phyloP scores from a whole-genome alignment of 2,329 filamentous ascomycete genomes.

The Aspergillaceae sp. region DNA sequence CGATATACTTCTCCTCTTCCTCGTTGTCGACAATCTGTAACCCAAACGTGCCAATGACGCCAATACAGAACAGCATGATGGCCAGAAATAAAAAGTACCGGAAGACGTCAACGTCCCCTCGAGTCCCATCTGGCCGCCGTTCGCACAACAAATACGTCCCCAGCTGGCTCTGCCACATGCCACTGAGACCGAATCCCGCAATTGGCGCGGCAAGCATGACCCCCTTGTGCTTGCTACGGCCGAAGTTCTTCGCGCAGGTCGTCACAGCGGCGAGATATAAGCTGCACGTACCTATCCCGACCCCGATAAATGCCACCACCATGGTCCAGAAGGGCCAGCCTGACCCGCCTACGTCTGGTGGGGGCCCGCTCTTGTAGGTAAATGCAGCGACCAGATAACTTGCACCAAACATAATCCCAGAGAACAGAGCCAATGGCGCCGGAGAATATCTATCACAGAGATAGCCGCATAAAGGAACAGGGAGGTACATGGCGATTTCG shows the following conservation, averaged over 20 bases:
- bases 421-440: conserved; percentile 62
- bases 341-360: conserved; percentile 41
- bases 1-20: conserved; percentile 61
- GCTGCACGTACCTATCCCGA: conserved; percentile 74
- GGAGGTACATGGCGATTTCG: conserved; percentile 81
- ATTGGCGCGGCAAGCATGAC: conserved; percentile 85
- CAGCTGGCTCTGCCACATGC: conserved; percentile 91
- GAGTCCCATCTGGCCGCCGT: conserved; percentile 51
- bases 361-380: conserved; percentile 57
- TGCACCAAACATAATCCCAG: conserved; percentile 63
- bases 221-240: conserved; percentile 75
- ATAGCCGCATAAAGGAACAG: conserved; percentile 83
- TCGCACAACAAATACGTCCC: conserved; percentile 72
- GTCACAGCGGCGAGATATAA: conserved; percentile 91
- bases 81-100: conserved; percentile 82
- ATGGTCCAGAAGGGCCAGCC: conserved; percentile 72
- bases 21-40: conserved; percentile 75
- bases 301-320: conserved; percentile 72
- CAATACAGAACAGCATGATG: conserved; percentile 59
- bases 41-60: conserved; percentile 63
- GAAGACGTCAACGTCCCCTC: conserved; percentile 62
- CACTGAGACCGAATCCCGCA: conserved; percentile 83
- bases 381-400: conserved; percentile 80
- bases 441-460: conserved; percentile 84
- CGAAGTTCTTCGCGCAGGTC: conserved; percentile 97